These are phyloP conservation scores for Candolleomyces aberdarensis DNA, from an alignment of 768 basidiomycete genomes.

Conservation along the genomic window DNA sequence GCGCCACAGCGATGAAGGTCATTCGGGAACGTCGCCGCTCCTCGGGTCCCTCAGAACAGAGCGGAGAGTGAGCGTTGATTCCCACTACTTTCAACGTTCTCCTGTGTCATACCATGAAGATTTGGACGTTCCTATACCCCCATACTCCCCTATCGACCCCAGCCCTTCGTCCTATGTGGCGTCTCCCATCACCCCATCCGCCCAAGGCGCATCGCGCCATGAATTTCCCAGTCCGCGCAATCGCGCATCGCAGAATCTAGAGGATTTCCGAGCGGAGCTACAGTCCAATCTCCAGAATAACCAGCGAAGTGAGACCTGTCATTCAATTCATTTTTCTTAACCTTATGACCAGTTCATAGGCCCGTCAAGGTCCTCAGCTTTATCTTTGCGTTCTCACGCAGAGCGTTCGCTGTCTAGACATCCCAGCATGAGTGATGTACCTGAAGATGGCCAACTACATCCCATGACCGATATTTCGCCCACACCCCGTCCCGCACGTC, in stretches of 20 bases:
- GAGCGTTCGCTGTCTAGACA: constrained; percentile 36
- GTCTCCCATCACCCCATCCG: constrained; percentile 2
- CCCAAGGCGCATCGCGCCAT: not conserved
- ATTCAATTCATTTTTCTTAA: constrained; percentile 1
- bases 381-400: constrained; percentile 10
- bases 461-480: not conserved
- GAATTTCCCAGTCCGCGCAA: not conserved
- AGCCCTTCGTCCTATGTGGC: constrained; percentile 13
- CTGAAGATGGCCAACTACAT: constrained; percentile 21
- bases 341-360: not conserved
- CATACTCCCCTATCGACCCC: constrained; percentile 30
- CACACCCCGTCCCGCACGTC: not conserved
- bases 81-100: constrained; percentile 27
- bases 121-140: constrained; percentile 28
- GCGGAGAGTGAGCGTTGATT: constrained; percentile 34
- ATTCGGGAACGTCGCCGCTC: not conserved
- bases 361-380: not conserved
- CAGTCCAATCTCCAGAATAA: constrained; percentile 9
- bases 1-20: not conserved
- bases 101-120: constrained; percentile 27
- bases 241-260: constrained; percentile 31
- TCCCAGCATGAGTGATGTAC: constrained; percentile 38
- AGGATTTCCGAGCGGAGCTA: constrained; percentile 36
- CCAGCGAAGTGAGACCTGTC: constrained; percentile 15
- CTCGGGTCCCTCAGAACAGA: not conserved